phyloP scores from a whole-genome alignment of 176 grass and related monocot species.

The Chloris gayana region DNA sequence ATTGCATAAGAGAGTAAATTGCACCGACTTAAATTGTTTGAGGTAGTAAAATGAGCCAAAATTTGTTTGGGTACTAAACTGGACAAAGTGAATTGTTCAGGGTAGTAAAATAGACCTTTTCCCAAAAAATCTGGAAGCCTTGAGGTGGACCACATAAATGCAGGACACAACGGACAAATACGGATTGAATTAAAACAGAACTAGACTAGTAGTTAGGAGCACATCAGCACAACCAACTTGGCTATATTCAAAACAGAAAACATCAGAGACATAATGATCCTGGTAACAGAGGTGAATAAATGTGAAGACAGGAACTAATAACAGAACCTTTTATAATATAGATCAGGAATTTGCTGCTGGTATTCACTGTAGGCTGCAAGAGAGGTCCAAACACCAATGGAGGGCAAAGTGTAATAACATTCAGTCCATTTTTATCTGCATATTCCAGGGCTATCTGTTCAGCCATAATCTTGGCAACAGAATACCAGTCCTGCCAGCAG shows the following conservation, averaged over 20 bases:
- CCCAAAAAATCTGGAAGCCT: neutral
- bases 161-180: neutral
- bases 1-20: too few species aligned
- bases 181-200: neutral
- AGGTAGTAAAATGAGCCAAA: too few species aligned
- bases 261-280: neutral
- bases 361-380: conserved; percentile 37
- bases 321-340: conserved; percentile 41
- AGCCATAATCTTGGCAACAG: conserved; percentile 39
- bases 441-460: conserved; percentile 45
- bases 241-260: neutral
- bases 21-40: too few species aligned
- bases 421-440: conserved; percentile 33
- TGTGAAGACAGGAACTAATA: neutral
- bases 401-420: conserved; percentile 40
- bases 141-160: conserved; percentile 20
- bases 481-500: conserved; percentile 45
- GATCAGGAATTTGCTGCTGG: conserved; percentile 22
- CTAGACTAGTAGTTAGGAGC: conserved; percentile 7
- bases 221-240: too few species aligned
- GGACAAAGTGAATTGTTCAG: too few species aligned
- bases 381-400: conserved; percentile 37
- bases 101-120: too few species aligned
- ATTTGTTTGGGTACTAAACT: too few species aligned
- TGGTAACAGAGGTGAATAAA: conserved; percentile 18